Base-by-base conservation (phyloP, 1,284 basidiomycete species). In the Melampsora americana region DNA sequence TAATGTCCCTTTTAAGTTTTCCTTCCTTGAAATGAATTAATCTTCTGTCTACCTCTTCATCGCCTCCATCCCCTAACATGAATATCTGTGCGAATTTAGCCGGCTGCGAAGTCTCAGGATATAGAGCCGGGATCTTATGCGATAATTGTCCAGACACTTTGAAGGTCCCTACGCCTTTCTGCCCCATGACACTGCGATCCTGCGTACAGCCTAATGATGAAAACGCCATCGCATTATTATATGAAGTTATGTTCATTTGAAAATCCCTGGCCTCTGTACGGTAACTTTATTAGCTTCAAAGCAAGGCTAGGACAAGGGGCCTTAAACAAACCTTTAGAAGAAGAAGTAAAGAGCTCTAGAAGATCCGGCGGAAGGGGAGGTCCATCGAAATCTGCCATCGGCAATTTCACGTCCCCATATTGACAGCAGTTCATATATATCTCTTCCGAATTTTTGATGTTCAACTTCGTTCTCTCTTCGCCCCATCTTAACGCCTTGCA, bases 401-500 rank as follows among this genome's bases (percentile, higher is more conserved):
- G 64, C 14, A 46, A 14, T 9, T 66, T 44, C 18, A 46, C 42
- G 20, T 46, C 20, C 9, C 48, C 48, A 28, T 20, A 30, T 6
- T n/a, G n/a, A 7, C 18, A 28, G 5, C 20, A 32, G 5, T 62
- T 62, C 59, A 26, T 14, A 9, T 16, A 23, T 14, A 35, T 9
- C 23, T 23, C 59, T 61, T 23, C 23, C 3, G 2, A 4, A 4
- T n/a, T 4, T 14, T 26, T 48, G 23, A 26, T 23, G 16, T 60
- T 12, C 11, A 42, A 20, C 20, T 48, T 26, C 7, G 44, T 69
- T 32, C 66, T 53, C n/a, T 69, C 66, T 5, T 20, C 5, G 5
- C 3, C 11, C 48, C 48, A 69, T 53, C 56, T 46, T 30, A 53
- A n/a, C 11, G 66, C 66, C 20, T 50, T 30, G 56, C 66, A 69